Base-by-base conservation (phyloP, 163 green algal genomes). In the Prototheca wickerhamii region DNA sequence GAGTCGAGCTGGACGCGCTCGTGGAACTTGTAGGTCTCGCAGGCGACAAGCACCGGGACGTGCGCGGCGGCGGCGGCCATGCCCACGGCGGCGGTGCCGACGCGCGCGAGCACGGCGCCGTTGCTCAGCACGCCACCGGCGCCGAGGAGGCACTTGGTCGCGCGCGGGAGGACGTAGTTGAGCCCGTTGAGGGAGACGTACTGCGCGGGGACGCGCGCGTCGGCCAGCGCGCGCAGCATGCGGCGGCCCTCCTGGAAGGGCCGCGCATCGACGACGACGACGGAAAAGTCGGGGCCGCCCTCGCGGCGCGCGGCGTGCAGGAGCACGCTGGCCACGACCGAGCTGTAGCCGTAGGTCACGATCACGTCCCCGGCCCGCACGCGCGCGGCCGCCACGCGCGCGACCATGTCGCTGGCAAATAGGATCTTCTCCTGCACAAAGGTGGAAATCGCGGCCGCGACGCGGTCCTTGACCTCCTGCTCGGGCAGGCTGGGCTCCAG, bases 21-120 rank as follows among this genome's bases (percentile, higher is more conserved):
- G 43, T 94, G 83, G 64, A 99, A 98, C 82, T 99, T 99, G 85
- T 91, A 90, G 26, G 86, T 96, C 78, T 98, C 88, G 70, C 82
- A 93, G 78, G 84, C 94, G 33, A 98, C 79, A 40, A 96, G 72
- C 31, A 96, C 91, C 35, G 77, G 81, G 54, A 76, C 78, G 49
- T 77, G 65, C 21, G 71, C 70, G 4, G 80, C 73, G 4, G 74
- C 52, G 2, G 89, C 85, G 55, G 87, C 78, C 81, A 95, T 91
- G 4, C 88, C 90, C 32, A 97, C 86, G 1, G 78, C 70, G 0
- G 90, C 91, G 0, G 79, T 87, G 33, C 92, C 92, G 3, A 85
- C 85, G 3, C 92, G 76, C 3, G 82, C 76, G 25, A 97, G 76
- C 25, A 97, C 88, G 0, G 82, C 86, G 65, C 92, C 92, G 71